Evolutionary conservation across 345 rosid species (phyloP).

Genomic region (Eucalyptus shirleyi): DNA sequence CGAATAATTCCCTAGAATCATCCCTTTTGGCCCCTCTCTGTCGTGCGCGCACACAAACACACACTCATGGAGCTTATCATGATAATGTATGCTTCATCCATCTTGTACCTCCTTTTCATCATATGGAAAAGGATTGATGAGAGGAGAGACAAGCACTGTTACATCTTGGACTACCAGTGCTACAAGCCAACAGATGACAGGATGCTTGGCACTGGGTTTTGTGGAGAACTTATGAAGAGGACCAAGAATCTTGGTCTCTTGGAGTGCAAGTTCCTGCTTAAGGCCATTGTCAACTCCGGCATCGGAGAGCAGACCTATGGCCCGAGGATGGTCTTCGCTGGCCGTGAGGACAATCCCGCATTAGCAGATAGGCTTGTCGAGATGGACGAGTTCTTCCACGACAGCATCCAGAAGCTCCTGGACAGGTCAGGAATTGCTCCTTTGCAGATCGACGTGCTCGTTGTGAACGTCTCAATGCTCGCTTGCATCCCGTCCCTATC

Average conservation of each 20-base stretch:
- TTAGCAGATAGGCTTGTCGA: conserved; percentile 46
- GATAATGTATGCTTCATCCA: conserved; percentile 11
- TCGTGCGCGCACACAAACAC: not conserved
- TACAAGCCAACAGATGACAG: conserved; percentile 52
- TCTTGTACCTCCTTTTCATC: conserved; percentile 15
- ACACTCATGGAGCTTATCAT: conserved; percentile 21
- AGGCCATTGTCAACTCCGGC: conserved; percentile 62
- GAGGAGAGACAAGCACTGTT: conserved; percentile 37
- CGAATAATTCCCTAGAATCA: not conserved
- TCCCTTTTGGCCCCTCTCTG: not conserved
- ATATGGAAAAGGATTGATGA: conserved; percentile 25
- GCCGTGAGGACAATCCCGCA: conserved; percentile 42
- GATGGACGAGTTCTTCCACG: conserved; percentile 79
- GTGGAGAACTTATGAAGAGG: conserved; percentile 32
- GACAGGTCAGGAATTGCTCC: conserved; percentile 47
- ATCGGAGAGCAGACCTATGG: conserved; percentile 64
- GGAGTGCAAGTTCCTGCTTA: conserved; percentile 54
- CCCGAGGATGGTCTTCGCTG: conserved; percentile 42
- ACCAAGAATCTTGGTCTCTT: conserved; percentile 36
- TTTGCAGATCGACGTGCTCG: conserved; percentile 56
- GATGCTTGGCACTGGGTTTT: conserved; percentile 28
- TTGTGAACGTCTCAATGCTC: conserved; percentile 75
- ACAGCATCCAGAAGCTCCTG: conserved; percentile 46
- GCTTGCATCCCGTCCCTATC: conserved; percentile 48
- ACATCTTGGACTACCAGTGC: conserved; percentile 50